Evolutionary conservation across 345 rosid genomes (phyloP), one percentile per base, ranked within the genome.

Genomic region (Ricinus communis): DNA sequence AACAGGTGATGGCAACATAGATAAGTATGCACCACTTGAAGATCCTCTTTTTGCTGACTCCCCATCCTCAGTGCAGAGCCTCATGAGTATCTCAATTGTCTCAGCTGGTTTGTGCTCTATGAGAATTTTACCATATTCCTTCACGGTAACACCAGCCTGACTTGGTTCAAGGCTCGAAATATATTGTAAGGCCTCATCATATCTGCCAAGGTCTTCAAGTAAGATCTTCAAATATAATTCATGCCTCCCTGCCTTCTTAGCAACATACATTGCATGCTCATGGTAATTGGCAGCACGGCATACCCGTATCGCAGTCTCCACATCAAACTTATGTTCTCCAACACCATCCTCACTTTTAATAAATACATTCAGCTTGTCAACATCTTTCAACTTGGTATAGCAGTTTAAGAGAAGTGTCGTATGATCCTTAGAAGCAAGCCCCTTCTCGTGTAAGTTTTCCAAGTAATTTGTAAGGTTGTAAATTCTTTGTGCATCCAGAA

Each of bases 261-360:
- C 99, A 68, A 95, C 99, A 77, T 90, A 90, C 98, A 95, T 95
- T 16, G 99, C 98, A 72, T 95, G 99, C 81, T 92, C 97, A 31
- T 95, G 98, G 83, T 92, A 95, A 73, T 90, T 95, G 74, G 99
- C 97, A 65, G 98, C 93, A 58, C 97, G 98, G 57, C 99, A 95
- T 66, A 95, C 99, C 86, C 96, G 85, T 73, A 95, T 92, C 64
- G 99, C 99, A 68, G 99, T 95, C 80, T 95, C 99, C 64, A 92
- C 97, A 65, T 95, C 99, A 63, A 95, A 95, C 77, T 90, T 92
- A 69, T 90, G 94, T 75, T 95, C 99, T 46, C 96, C 99, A 38
- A 71, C 85, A 47, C 93, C 89, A 74, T 90, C 99, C 79, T 95
- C 99, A 43, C 92, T 86, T 79, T 90, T 95, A 72, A 95, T 83